Conservation (phyloP, 441 rosid genomes). For the Adansonia rubrostipa region DNA sequence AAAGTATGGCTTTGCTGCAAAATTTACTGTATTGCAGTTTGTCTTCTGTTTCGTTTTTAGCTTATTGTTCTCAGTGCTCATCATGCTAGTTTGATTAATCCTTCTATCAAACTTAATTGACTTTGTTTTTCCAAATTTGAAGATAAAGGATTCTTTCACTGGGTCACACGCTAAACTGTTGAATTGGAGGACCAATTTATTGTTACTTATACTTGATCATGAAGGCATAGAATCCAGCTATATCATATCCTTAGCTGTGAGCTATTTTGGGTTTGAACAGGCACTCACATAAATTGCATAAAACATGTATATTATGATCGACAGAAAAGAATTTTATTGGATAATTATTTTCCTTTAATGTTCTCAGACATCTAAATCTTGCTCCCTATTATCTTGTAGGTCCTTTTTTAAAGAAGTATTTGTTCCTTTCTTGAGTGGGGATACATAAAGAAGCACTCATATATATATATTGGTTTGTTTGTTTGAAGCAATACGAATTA, state of each 20-base stretch:
- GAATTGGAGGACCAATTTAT: background rate
- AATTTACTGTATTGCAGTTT: background rate
- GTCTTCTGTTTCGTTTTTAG: background rate
- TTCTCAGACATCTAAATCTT: background rate
- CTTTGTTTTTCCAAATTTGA: background rate
- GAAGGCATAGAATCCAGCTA: background rate
- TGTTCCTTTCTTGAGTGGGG: conserved; percentile 7
- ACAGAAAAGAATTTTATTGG: background rate
- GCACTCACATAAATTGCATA: conserved; percentile 18
- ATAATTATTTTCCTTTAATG: background rate
- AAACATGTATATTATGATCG: background rate
- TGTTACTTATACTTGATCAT: background rate
- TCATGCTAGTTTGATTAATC: background rate
- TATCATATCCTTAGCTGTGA: background rate
- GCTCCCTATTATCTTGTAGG: background rate
- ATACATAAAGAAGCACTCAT: conserved; percentile 4
- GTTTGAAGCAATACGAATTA: conserved; percentile 17
- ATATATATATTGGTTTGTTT: background rate
- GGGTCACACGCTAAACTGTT: background rate
- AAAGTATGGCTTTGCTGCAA: background rate
- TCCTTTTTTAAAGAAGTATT: background rate
- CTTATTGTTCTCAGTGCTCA: background rate
- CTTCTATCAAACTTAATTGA: background rate
- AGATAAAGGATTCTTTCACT: conserved; percentile 5
- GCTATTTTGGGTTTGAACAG: conserved; percentile 8